Percentiles rank a stretch among this genome's conserved stretches.
These are phyloP conservation scores for Apiospora koreana DNA, from an alignment of 2,329 filamentous ascomycete species.

Conservation along the genomic window DNA sequence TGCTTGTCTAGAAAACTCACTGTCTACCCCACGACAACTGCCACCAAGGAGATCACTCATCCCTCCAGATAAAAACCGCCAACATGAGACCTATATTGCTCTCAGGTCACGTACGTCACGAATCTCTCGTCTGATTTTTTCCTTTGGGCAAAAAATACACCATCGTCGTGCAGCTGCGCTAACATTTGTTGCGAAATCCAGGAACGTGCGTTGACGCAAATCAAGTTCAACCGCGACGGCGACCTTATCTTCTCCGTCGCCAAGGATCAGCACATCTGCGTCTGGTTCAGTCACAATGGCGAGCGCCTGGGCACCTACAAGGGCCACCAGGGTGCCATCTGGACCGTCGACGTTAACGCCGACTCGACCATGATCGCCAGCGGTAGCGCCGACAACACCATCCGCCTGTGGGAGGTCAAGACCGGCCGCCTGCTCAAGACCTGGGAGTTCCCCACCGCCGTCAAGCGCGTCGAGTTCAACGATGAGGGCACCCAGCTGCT, in stretches of 20 bases:
- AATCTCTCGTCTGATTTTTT: background rate
- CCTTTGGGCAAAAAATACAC: too few relatives aligned
- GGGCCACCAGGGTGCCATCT: conserved; percentile 96
- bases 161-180: background rate
- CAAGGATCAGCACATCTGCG: conserved; percentile 96
- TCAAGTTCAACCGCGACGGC: conserved; percentile 94
- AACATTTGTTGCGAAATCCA: conserved; percentile 29
- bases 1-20: conserved; percentile 9
- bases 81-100: conserved; percentile 97
- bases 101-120: conserved; percentile 73
- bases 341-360: conserved; percentile 96
- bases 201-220: conserved; percentile 94
- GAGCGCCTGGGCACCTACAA: conserved; percentile 96
- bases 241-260: conserved; percentile 94
- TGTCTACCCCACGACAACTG: conserved; percentile 7
- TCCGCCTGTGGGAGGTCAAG: conserved; percentile 95
- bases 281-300: conserved; percentile 96
- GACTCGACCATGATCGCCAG: conserved; percentile 89
- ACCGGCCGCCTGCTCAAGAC: conserved; percentile 91
- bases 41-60: conserved; percentile 8
- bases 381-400: conserved; percentile 96
- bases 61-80: conserved; percentile 30
- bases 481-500: conserved; percentile 89
- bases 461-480: conserved; percentile 97
- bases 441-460: conserved; percentile 95